Evolutionary conservation across 345 rosid species (phyloP), one percentile per base, ranked within the genome.

Genomic region (Heritiera fomes): DNA sequence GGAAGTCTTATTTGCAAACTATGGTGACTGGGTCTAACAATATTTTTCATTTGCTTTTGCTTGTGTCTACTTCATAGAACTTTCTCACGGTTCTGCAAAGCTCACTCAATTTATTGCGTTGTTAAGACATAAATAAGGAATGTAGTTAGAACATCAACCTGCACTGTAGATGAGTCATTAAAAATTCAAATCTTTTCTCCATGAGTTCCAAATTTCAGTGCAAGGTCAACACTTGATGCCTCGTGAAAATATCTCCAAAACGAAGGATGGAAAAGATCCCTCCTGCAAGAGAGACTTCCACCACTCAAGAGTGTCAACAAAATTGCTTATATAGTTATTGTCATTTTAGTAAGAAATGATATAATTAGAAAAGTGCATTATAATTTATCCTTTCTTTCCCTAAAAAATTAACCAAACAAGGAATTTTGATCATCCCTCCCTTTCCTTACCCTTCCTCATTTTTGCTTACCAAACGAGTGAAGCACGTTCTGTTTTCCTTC

Each of bases 1-100:
- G 5, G 17, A 63, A 32, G 68, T 63, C 45, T 60, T 62, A 8
- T 46, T 55, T 43, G 80, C 32, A 23, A 81, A 46, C 43, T 80
- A 43, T 46, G 6, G 13, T 30, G 2, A 53, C 70, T 60, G 68
- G 70, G 70, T 70, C 23, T 64, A n/a, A 46, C 10, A 10, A 64
- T 47, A 10, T 55, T 73, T 50, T 32, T 7, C 6, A 8, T 20
- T 49, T 56, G n/a, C 41, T 38, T 62, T 62, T 52, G 46, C 7
- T 15, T 20, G 41, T 62, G 67, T 32, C 18, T 61, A 14, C 41
- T 1, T 32, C 2, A 63, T 63, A 63, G 43, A 34, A n/a, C 50
- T 66, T 56, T 34, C 38, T 34, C 38, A 34, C 38, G 0, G 7
- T 71, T 66, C 30, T 58, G 23, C 28, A 8, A 73, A 59, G 43